Evolutionary conservation across 805 yeast genomes (phyloP), one percentile per base, ranked within the genome.

Genomic region (Torulaspora delbrueckii): DNA sequence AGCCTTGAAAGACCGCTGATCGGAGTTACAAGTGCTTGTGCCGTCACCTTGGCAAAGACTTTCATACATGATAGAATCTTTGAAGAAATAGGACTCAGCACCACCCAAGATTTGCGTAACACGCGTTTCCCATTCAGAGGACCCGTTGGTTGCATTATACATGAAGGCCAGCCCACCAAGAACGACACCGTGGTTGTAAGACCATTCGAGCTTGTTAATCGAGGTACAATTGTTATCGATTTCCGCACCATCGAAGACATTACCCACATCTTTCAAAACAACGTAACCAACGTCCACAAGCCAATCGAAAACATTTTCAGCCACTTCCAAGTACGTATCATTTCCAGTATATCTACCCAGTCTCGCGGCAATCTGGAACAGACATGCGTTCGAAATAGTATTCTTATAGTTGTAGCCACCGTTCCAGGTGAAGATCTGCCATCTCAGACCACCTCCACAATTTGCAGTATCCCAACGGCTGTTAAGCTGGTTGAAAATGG

Each of bases 1-100:
- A n/a, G 87, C 78, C 52, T 81, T 78, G 71, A 85, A 85, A 12
- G 87, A 75, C 53, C 90, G 69, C 69, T 85, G 90, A 72, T 85
- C 93, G 45, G 74, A 82, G 63, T 84, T 81, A 69, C 93, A 85
- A 6, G 69, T 63, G 4, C 43, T 37, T 7, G 68, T 62, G 13
- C 44, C 45, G 14, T 42, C 40, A 2, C 61, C 55, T 51, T 79
- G 81, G 68, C 93, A 85, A 4, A 82, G 73, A 40, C 69, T 63
- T 65, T 85, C 93, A 47, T 71, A 74, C 75, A 84, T 75, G 57
- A 84, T 71, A 14, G 69, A 64, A 51, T 65, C 60, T 35, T 70
- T 59, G 57, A 79, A 73, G 63, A 82, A 82, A 44, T 74, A 77
- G 6, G 70, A 66, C 23, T 56, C 53, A 7, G 81, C 71, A 28